Conservation (phyloP, 2,329 filamentous ascomycete genomes). For the Claviceps lovelessii region DNA sequence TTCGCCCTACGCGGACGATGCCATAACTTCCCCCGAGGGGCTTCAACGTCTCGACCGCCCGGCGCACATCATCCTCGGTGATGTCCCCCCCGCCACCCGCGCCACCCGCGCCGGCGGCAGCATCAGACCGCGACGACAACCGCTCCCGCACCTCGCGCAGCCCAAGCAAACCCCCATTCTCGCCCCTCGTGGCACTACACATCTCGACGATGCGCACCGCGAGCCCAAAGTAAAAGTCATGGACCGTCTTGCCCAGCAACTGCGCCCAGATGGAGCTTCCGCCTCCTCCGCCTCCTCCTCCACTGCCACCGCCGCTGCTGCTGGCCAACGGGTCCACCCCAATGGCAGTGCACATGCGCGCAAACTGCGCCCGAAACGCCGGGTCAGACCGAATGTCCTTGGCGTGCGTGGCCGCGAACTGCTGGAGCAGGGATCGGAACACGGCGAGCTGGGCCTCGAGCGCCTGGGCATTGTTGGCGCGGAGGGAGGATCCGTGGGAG, state of each 20-base stretch:
- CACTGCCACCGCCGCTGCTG: slow-evolving; percentile 15
- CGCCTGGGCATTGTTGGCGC: slow-evolving; percentile 67
- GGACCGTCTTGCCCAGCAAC: slow-evolving; percentile 77
- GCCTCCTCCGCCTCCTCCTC: slow-evolving; percentile 14
- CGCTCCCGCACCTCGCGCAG: slow-evolving; percentile 66
- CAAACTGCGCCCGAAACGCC: slow-evolving; percentile 89
- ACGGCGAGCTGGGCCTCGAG: slow-evolving; percentile 88
- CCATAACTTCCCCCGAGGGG: slow-evolving; percentile 82
- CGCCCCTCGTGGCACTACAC: slow-evolving; percentile 68
- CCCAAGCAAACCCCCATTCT: slow-evolving; percentile 86
- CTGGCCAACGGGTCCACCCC: slow-evolving; percentile 80
- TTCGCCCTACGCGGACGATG: slow-evolving; percentile 68
- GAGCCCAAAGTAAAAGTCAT: slow-evolving; percentile 97
- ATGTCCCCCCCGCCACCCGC: slow-evolving; percentile 56
- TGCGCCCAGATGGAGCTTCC: slow-evolving; percentile 73
- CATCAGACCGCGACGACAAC: slow-evolving; percentile 56
- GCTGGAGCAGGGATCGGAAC: slow-evolving; percentile 88
- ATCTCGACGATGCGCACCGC: slow-evolving; percentile 92
- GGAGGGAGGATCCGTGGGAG: slow-evolving; percentile 75
- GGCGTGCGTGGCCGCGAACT: slow-evolving; percentile 87
- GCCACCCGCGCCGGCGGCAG: slow-evolving; percentile 34
- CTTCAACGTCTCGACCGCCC: slow-evolving; percentile 73
- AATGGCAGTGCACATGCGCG: slow-evolving; percentile 94
- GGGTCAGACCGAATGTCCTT: slow-evolving; percentile 94
- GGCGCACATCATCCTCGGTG: slow-evolving; percentile 82